phyloP scores from a whole-genome alignment of 2,329 filamentous ascomycete species.

The Colletotrichum euphorbiae region DNA sequence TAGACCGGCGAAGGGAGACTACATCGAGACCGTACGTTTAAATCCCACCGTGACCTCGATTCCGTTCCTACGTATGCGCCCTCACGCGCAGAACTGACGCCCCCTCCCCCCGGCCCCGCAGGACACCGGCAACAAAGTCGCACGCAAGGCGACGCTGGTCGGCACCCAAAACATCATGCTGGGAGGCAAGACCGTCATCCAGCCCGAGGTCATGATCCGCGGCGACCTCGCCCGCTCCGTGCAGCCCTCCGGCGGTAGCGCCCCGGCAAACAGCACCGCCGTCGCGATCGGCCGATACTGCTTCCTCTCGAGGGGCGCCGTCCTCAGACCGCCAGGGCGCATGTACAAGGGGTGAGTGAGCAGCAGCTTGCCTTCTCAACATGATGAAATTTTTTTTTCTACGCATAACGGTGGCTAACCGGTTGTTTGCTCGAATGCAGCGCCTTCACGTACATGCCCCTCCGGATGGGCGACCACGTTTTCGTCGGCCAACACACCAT shows the following conservation, averaged over 20 bases:
- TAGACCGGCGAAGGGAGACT: slow-evolving; percentile 86
- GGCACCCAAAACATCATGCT: slow-evolving; percentile 98
- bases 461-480: slow-evolving; percentile 94
- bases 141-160: slow-evolving; percentile 88
- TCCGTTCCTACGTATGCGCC: neutral
- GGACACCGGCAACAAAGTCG: slow-evolving; percentile 99
- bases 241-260: slow-evolving; percentile 55
- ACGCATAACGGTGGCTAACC: neutral
- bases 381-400: too few relatives aligned
- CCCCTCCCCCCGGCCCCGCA: slow-evolving; percentile 50
- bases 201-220: slow-evolving; percentile 92
- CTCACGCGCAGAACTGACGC: neutral
- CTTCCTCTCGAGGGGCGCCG: slow-evolving; percentile 82
- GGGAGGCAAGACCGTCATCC: slow-evolving; percentile 94
- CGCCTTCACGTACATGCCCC: slow-evolving; percentile 82
- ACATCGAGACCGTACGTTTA: slow-evolving; percentile 87
- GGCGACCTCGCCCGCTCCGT: slow-evolving; percentile 81
- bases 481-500: slow-evolving; percentile 83
- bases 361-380: neutral
- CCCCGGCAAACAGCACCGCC: slow-evolving; percentile 69
- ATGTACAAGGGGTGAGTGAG: slow-evolving; percentile 75
- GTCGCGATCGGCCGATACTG: slow-evolving; percentile 93
- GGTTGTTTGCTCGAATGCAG: slow-evolving; percentile 45
- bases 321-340: slow-evolving; percentile 85
- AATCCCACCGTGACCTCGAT: too few relatives aligned